Evolutionary conservation across 2,329 filamentous ascomycete genomes (phyloP).

Genomic region (Colletotrichum echinochloae): DNA sequence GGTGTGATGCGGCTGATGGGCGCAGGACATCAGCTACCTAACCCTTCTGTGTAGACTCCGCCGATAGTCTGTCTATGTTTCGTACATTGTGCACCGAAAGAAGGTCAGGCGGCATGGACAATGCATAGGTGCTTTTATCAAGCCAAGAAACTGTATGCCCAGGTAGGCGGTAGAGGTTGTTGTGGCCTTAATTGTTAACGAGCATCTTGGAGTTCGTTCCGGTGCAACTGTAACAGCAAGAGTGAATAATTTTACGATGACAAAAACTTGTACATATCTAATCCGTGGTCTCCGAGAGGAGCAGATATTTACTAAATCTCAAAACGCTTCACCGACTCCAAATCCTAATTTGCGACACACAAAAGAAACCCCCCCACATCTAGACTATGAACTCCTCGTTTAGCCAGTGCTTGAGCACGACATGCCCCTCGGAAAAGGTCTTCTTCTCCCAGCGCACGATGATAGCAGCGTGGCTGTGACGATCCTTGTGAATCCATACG

Average conservation of each 20-base stretch:
- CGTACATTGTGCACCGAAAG: neutral
- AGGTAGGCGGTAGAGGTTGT: neutral
- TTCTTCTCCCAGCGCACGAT: slow-evolving; percentile 79
- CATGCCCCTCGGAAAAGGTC: slow-evolving; percentile 78
- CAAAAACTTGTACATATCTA: neutral
- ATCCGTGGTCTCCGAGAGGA: slow-evolving; percentile 6
- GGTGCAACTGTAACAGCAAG: too few relatives aligned
- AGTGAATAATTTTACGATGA: neutral
- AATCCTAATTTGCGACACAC: neutral
- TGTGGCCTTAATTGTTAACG: neutral
- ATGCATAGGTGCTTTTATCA: neutral
- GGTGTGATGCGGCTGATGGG: slow-evolving; percentile 3
- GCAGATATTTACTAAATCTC: slow-evolving; percentile 4
- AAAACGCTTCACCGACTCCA: slow-evolving; percentile 26
- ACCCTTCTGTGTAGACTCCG: neutral
- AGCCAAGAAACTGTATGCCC: neutral
- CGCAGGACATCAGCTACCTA: neutral
- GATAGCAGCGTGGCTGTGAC: slow-evolving; percentile 91
- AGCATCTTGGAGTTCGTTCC: too few relatives aligned
- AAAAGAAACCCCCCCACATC: neutral
- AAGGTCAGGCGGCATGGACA: neutral
- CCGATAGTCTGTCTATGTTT: neutral
- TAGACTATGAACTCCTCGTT: slow-evolving; percentile 77
- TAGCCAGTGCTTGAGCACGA: slow-evolving; percentile 86
- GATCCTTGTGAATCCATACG: slow-evolving; percentile 80